These are phyloP conservation scores for Tylopilus sp. DNA, from an alignment of 768 basidiomycete species.

Conservation along the genomic window DNA sequence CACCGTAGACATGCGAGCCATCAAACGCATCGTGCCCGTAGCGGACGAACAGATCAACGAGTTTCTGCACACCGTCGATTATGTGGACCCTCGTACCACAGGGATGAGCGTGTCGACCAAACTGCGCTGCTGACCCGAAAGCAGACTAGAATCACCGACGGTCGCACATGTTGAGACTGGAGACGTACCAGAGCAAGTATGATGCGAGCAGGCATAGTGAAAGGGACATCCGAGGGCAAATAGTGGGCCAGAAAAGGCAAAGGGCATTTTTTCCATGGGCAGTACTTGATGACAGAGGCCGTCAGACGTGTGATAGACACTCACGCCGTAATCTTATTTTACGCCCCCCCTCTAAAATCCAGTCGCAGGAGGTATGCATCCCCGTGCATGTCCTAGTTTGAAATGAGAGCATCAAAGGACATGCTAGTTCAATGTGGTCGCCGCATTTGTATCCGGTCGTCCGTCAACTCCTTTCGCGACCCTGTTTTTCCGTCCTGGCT, in stretches of 20 bases:
- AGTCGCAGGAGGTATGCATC: background rate
- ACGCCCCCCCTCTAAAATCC: background rate
- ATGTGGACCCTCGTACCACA: conserved; percentile 11
- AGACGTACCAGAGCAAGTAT: conserved; percentile 7
- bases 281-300: background rate
- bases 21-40: conserved; percentile 16
- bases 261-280: background rate
- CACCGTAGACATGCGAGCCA: conserved; percentile 8
- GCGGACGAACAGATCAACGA: conserved; percentile 16
- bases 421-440: conserved; percentile 20
- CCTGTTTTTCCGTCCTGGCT: conserved; percentile 27
- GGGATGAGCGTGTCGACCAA: conserved; percentile 11
- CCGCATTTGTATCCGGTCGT: conserved; percentile 13
- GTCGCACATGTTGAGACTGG: background rate
- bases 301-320: no score
- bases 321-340: background rate
- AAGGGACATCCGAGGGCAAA: background rate
- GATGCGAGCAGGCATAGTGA: conserved; percentile 4
- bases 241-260: background rate
- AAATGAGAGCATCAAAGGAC: background rate
- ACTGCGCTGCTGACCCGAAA: conserved; percentile 14
- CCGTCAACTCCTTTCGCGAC: conserved; percentile 27
- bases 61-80: conserved; percentile 16
- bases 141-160: background rate
- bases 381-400: background rate